A percentile compares a stretch with the other conserved stretches of the same genome.
Evolutionary conservation across 805 yeast species (phyloP).

Genomic region (Saccharomycopsis guyanensis): DNA sequence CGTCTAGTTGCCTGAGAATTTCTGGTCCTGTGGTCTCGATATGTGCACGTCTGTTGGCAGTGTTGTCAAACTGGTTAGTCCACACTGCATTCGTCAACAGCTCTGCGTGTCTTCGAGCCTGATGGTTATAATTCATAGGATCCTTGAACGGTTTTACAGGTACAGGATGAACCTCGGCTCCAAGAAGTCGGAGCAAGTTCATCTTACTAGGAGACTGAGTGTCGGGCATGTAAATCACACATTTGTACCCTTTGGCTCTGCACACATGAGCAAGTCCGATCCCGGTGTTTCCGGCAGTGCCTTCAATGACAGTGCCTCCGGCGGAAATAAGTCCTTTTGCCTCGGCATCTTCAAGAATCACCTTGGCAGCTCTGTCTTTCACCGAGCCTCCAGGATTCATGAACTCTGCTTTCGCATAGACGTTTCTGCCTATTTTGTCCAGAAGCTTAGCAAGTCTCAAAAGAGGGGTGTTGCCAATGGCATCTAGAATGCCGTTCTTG

Average conservation of each 20-base stretch:
- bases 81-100: slow-evolving; percentile 70
- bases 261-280: slow-evolving; percentile 82
- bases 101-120: slow-evolving; percentile 81
- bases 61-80: slow-evolving; percentile 88
- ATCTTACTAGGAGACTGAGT: slow-evolving; percentile 79
- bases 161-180: slow-evolving; percentile 84
- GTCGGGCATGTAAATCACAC: slow-evolving; percentile 87
- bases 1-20: slow-evolving; percentile 77
- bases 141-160: slow-evolving; percentile 80
- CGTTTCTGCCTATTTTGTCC: slow-evolving; percentile 55
- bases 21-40: slow-evolving; percentile 90
- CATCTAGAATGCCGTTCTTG: slow-evolving; percentile 63
- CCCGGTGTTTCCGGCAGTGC: slow-evolving; percentile 96
- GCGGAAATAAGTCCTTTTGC: slow-evolving; percentile 50
- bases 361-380: slow-evolving; percentile 84
- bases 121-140: slow-evolving; percentile 81
- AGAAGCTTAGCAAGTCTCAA: slow-evolving; percentile 52
- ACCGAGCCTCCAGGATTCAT: slow-evolving; percentile 94
- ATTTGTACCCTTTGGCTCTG: slow-evolving; percentile 73
- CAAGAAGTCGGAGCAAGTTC: slow-evolving; percentile 63
- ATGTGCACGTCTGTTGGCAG: slow-evolving; percentile 84
- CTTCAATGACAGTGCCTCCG: slow-evolving; percentile 87
- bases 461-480: slow-evolving; percentile 92
- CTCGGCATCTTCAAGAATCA: slow-evolving; percentile 73
- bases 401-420: slow-evolving; percentile 86